Conservation (phyloP, 192 early-diverging fungal genomes). For the Coemansia sp. region DNA sequence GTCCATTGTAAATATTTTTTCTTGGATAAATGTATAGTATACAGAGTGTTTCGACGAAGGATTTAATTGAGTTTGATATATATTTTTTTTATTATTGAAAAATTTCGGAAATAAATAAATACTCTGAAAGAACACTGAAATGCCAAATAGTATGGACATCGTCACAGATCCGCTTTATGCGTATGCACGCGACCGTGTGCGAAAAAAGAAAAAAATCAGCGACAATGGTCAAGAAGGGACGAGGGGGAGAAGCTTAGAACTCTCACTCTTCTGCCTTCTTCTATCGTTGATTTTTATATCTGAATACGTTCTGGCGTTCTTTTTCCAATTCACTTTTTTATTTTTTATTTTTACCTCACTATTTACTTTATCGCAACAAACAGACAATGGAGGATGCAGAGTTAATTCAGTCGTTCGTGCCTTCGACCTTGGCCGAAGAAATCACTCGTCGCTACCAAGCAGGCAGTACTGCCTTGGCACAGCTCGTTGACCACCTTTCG, state of each 20-base stretch:
- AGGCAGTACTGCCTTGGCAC: conserved; percentile 28
- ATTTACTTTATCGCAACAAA: background rate
- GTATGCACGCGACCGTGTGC: background rate
- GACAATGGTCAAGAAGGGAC: background rate
- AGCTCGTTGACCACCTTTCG: conserved; percentile 43
- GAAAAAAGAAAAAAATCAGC: background rate
- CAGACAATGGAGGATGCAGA: conserved; percentile 7
- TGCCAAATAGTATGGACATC: background rate
- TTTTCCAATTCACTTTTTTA: background rate
- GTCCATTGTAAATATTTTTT: conserved; percentile 30
- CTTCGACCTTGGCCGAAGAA: conserved; percentile 37
- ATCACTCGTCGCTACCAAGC: conserved; percentile 31
- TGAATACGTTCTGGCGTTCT: background rate
- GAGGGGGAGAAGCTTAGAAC: background rate
- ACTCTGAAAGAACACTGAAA: background rate
- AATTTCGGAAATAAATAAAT: background rate
- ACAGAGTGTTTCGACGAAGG: background rate
- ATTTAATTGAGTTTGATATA: too few species aligned
- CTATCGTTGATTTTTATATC: background rate
- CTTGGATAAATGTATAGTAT: background rate
- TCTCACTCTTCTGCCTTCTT: background rate
- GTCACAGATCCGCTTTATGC: background rate
- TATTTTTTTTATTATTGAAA: background rate
- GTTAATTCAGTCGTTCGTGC: conserved; percentile 33
- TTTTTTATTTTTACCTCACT: background rate